Evolutionary conservation across 2,329 filamentous ascomycete genomes (phyloP), one percentile per base, ranked within the genome.

Genomic region (Scopulariopsis brevicaulis): DNA sequence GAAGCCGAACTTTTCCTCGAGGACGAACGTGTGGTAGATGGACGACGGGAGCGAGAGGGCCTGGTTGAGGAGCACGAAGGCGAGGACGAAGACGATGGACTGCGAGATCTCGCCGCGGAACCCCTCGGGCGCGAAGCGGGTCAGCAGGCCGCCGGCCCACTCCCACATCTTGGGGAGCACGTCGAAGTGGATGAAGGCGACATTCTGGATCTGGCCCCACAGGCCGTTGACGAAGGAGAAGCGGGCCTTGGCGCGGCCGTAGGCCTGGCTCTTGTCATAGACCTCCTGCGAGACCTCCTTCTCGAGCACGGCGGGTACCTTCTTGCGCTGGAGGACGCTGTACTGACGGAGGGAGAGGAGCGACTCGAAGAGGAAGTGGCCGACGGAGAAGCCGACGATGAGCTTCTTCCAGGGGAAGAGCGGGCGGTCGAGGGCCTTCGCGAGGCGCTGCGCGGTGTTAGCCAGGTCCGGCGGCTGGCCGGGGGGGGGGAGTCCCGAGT

Each of bases 1-100:
- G 83, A 99, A 99, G 55, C 94, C 94, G 66, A 96, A 99, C 69
- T 90, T 89, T 74, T 96, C 92, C 73, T 99, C 94, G 58, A 99
- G 79, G 54, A 97, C 89, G 68, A 99, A 99, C 14, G 90, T 94
- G 74, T 92, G 86, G 78, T 97, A 99, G 71, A 96, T 85, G 58
- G 85, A 88, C 60, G 85, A 82, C 3, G 94, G 94, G 57, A 97
- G 76, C 59, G 86, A 87, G 62, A 96, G 74, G 58, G 89, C 63
- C 67, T 93, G 90, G 65, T 91, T 87, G 66, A 95, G 81, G 66
- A 96, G 72, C 65, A 90, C 87, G 72, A 96, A 96, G 59, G 83
- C 78, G 68, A 97, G 86, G 71, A 96, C 83, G 76, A 97, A 99
- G 69, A 96, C 77, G 64, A 99, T 87, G 32, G 90, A 95, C 69